phyloP scores from a whole-genome alignment of 2,329 filamentous ascomycete genomes.

The Fusarium sp. region DNA sequence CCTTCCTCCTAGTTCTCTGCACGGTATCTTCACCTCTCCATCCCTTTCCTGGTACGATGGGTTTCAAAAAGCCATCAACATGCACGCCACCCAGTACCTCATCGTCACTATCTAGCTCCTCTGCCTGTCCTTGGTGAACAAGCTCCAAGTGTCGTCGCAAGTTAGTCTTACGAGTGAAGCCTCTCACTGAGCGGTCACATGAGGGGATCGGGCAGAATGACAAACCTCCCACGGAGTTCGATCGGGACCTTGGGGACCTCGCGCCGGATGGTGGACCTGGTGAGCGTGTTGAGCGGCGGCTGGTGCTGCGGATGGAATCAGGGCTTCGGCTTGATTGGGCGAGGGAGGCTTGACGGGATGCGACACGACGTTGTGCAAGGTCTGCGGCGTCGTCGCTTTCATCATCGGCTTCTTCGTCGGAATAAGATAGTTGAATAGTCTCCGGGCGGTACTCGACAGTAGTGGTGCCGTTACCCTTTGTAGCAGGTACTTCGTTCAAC shows the following conservation, averaged over 20 bases:
- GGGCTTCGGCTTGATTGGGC: constrained; percentile 44
- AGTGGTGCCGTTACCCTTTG: constrained; percentile 39
- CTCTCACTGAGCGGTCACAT: constrained; percentile 52
- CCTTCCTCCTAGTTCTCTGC: constrained; percentile 39
- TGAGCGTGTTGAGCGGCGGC: constrained; percentile 38
- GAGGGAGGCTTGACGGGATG: constrained; percentile 48
- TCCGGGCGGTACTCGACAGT: constrained; percentile 48
- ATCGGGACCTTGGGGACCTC: constrained; percentile 39
- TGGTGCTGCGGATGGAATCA: constrained; percentile 38
- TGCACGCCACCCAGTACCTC: constrained; percentile 73
- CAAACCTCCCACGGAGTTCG: constrained; percentile 49
- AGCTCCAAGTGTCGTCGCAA: constrained; percentile 53
- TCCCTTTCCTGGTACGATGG: constrained; percentile 61
- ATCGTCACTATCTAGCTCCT: constrained; percentile 57
- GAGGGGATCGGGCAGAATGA: constrained; percentile 52
- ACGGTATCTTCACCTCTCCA: constrained; percentile 57
- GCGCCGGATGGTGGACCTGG: constrained; percentile 17
- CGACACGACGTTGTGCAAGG: constrained; percentile 46
- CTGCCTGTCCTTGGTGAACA: constrained; percentile 53
- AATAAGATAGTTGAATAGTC: constrained; percentile 40
- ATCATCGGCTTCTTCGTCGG: constrained; percentile 38
- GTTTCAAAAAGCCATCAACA: constrained; percentile 73
- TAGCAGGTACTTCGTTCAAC: constrained; percentile 54
- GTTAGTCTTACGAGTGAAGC: constrained; percentile 52
- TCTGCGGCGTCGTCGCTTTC: constrained; percentile 43